Conservation (phyloP, 2,329 filamentous ascomycete genomes). For the Aspergillus carbonarius region DNA sequence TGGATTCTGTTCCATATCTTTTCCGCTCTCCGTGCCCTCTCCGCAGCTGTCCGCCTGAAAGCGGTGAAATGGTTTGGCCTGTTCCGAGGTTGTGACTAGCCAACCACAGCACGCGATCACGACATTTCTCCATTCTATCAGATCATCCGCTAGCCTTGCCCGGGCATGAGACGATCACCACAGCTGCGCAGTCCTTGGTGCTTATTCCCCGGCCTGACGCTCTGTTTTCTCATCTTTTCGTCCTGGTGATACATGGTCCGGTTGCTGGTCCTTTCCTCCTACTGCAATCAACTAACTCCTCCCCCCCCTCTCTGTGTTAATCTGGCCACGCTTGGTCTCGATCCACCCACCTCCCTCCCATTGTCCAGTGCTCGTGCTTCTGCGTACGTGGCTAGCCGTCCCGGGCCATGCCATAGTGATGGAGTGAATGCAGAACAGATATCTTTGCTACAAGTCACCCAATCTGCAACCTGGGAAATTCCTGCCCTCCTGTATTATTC, state of each 20-base stretch:
- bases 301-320: slow-evolving; percentile 1
- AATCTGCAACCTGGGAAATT: slow-evolving; percentile 15
- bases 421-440: slow-evolving; percentile 16
- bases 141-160: slow-evolving; percentile 36
- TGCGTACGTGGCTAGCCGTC: slow-evolving; percentile 26
- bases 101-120: slow-evolving; percentile 38
- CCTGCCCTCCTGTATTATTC: slow-evolving; percentile 15
- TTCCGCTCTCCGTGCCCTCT: neutral
- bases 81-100: slow-evolving; percentile 21
- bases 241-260: slow-evolving; percentile 10
- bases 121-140: slow-evolving; percentile 47
- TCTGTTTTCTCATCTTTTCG: slow-evolving; percentile 9
- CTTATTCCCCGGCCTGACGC: slow-evolving; percentile 10
- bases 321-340: slow-evolving; percentile 8
- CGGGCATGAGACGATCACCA: slow-evolving; percentile 25
- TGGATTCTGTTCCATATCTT: neutral
- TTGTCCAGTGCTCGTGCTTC: slow-evolving; percentile 12
- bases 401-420: slow-evolving; percentile 25
- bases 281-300: slow-evolving; percentile 5
- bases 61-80: slow-evolving; percentile 21
- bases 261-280: slow-evolving; percentile 11
- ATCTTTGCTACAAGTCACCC: slow-evolving; percentile 22
- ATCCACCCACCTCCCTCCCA: neutral
- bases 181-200: slow-evolving; percentile 7
- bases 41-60: slow-evolving; percentile 6